Evolutionary conservation across 257 asterid genomes (phyloP), one percentile per base, ranked within the genome.

Genomic region (Catharanthus roseus): DNA sequence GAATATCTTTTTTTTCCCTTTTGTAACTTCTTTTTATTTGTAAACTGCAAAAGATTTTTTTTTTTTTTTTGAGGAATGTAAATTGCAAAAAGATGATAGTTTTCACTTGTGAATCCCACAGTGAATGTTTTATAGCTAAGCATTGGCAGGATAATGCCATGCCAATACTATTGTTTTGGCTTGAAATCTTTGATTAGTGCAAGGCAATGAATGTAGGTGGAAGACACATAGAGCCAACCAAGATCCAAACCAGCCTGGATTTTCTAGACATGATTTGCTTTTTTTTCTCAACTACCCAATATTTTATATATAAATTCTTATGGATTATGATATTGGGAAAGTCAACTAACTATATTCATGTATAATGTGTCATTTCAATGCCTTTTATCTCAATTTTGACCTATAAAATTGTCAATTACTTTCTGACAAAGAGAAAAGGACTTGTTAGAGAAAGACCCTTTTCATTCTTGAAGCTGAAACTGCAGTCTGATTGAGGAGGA

Each of bases 311-410:
- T 31, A 33, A 5, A 36, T 65, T n/a, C 50, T 55, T 61, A 29
- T 57, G 3, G 16, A 33, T 42, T 49, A 5, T 45, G 56, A 73
- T 72, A 73, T 44, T 58, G 12, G 38, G 19, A 42, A 85, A 76
- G 95, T 86, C 95, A 86, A 88, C 85, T 68, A 50, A 86, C 84
- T 68, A 44, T 74, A 42, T 61, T 61, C 66, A 50, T 26, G 67
- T 50, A 77, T 77, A n/a, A n/a, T 70, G 76, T 58, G 73, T 58
- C 72, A 50, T 68, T 72, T 77, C 75, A 75, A 75, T 45, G 13
- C 31, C 49, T 62, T 38, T 50, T 74, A 53, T 60, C 70, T 72
- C 24, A 29, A 10, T 23, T n/a, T 56, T 77, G 78, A 78, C 72
- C 73, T 42, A 18, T 24, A 18, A 65, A 74, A 72, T 60, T 70